Evolutionary conservation across 768 basidiomycete genomes (phyloP).

Genomic region (Pulveroboletus sp.): DNA sequence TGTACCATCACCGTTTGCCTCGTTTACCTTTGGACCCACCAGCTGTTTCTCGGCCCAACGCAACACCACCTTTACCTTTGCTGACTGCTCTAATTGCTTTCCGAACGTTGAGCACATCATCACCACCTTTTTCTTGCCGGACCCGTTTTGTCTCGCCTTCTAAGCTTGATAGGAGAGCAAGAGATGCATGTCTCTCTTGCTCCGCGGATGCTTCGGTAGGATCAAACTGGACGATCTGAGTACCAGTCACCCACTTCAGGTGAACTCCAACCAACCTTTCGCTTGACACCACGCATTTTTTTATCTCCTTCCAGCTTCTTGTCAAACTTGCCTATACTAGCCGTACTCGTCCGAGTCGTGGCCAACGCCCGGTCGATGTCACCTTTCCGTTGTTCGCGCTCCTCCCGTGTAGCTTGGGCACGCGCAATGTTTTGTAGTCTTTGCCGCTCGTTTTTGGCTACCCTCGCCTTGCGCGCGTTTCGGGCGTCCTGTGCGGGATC

Average conservation of each 20-base stretch:
- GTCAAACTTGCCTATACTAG: conserved; percentile 95
- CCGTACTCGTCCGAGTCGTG: conserved; percentile 77
- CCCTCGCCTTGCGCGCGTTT: conserved; percentile 72
- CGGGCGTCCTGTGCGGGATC: conserved; percentile 77
- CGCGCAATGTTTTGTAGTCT: conserved; percentile 66
- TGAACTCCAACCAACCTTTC: conserved; percentile 59
- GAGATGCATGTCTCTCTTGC: conserved; percentile 65
- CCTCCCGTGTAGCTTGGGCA: conserved; percentile 35
- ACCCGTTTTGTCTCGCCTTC: conserved; percentile 61
- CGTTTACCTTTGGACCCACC: conserved; percentile 25
- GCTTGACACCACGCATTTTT: conserved; percentile 80
- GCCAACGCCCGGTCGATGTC: conserved; percentile 77
- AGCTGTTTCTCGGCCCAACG: conserved; percentile 44
- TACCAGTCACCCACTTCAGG: not conserved
- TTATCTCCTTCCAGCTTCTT: conserved; percentile 87
- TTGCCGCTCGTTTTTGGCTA: conserved; percentile 83
- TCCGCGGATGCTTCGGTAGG: conserved; percentile 63
- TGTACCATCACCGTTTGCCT: conserved; percentile 20
- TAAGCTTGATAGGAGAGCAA: conserved; percentile 73
- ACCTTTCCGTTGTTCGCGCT: conserved; percentile 52
- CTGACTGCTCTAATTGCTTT: conserved; percentile 82
- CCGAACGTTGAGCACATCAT: conserved; percentile 72
- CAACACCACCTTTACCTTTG: conserved; percentile 59
- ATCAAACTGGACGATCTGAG: conserved; percentile 61
- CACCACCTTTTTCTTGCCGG: conserved; percentile 39